Percentiles rank a stretch among this genome's conserved stretches.
Conservation (phyloP, 2,329 filamentous ascomycete species). For the Pseudopithomyces maydicus region DNA sequence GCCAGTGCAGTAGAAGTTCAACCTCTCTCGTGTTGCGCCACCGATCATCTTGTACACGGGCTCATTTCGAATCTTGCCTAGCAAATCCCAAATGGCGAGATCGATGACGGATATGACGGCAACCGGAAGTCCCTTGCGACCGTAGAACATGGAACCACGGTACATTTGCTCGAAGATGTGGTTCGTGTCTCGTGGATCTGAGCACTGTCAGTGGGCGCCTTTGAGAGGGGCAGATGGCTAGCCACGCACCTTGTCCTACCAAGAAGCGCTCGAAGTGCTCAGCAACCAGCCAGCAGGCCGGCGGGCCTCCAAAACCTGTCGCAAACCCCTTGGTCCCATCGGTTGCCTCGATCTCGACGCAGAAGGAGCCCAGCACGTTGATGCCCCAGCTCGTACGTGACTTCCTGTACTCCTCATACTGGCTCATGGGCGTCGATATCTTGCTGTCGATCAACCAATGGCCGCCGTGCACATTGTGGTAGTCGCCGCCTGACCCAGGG, state of each 20-base stretch:
- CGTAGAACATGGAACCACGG: conserved; percentile 93
- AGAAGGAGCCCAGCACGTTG: conserved; percentile 91
- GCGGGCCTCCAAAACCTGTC: conserved; percentile 91
- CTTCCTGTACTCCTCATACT: conserved; percentile 84
- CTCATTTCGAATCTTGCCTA: conserved; percentile 89
- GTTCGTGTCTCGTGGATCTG: conserved; percentile 88
- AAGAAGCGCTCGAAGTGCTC: conserved; percentile 94
- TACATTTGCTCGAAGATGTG: conserved; percentile 97
- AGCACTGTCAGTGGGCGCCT: not conserved
- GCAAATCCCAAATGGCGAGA: conserved; percentile 87
- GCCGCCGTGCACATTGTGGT: conserved; percentile 82
- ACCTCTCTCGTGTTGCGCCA: conserved; percentile 79
- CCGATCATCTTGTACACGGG: conserved; percentile 95
- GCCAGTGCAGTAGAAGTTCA: conserved; percentile 95
- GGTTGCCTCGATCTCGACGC: conserved; percentile 83
- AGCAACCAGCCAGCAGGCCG: conserved; percentile 90
- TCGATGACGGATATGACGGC: conserved; percentile 95
- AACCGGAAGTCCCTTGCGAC: conserved; percentile 86
- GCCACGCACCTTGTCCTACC: conserved; percentile 69
- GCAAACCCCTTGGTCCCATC: conserved; percentile 95
- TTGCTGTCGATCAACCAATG: conserved; percentile 87
- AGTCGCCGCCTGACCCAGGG: conserved; percentile 72
- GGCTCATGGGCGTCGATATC: conserved; percentile 90
- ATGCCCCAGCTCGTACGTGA: conserved; percentile 94
- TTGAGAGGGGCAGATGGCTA: not conserved